Evolutionary conservation across 352 stramenopile species (phyloP), one percentile per base, ranked within the genome.

Genomic region (Globisporangium lucens): DNA sequence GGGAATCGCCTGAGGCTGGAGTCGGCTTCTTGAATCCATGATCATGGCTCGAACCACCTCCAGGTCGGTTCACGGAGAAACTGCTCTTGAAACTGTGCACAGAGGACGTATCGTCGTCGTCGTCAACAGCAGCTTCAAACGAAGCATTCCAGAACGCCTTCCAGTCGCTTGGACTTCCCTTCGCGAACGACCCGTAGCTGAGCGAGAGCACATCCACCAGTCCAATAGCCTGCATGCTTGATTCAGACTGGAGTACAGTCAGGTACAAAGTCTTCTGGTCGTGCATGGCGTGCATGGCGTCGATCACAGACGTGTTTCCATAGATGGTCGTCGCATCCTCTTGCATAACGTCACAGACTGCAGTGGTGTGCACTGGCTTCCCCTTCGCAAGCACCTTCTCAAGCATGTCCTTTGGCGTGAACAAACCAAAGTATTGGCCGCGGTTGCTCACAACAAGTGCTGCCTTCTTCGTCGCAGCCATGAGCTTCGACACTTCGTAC

Each of bases 351-450:
- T 95, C 88, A 56, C 78, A 94, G 49, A 99, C 93, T 0, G 86
- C 77, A 51, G 96, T 99, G 3, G 83, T 94, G 68, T 98, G 85
- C 22, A 98, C 87, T 12, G 92, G 89, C 9, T 98, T 79, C 41
- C 93, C 91, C 59, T 94, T 97, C 1, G 96, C 92, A 30, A 99
- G 78, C 30, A 98, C 97, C 57, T 97, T 93, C 58, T 94, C 94
- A 64, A 99, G 90, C 90, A 99, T 96, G 74, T 99, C 95, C 74
- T 99, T 99, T 27, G 98, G 97, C 0, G 96, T 98, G 71, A 99
- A 98, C 70, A 99, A 88, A 46, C 97, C 97, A 67, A 98, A 91
- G 61, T 98, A 94, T 69, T 98, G 83, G 0, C 89, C 89, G 41
- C 92, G 82, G 71, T 97, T 96, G 65, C 97, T 95, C 27, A 99